Conservation (phyloP, 768 basidiomycete species). For the Collybiopsis luxurians region DNA sequence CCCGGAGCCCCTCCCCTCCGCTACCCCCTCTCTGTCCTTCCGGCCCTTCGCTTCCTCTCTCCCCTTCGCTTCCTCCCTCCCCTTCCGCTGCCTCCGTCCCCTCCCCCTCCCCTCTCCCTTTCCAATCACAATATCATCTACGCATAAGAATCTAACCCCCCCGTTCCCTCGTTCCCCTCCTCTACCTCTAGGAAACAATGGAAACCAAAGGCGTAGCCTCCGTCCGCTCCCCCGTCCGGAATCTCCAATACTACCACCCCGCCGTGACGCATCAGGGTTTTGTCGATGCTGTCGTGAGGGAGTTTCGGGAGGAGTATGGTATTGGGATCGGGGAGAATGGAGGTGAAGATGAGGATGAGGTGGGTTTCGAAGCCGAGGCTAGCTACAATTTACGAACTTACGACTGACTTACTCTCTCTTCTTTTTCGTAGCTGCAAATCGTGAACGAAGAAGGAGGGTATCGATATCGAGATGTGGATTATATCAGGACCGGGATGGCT, state of each 20-base stretch:
- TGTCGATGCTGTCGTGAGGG: conserved; percentile 58
- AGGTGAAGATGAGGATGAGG: conserved; percentile 23
- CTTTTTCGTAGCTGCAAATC: conserved; percentile 33
- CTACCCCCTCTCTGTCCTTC: too few species aligned
- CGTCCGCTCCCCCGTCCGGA: conserved; percentile 90
- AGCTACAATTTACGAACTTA: too few species aligned
- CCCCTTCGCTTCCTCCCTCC: too few species aligned
- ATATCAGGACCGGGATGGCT: conserved; percentile 65
- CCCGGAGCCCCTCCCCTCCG: too few species aligned
- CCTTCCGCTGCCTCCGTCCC: too few species aligned
- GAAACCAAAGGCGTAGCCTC: conserved; percentile 85
- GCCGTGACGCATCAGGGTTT: conserved; percentile 68
- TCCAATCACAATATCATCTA: too few species aligned
- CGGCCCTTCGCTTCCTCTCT: too few species aligned
- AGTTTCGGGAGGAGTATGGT: conserved; percentile 63
- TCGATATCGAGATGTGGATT: conserved; percentile 43
- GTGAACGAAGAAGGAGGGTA: conserved; percentile 50
- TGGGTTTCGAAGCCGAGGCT: conserved; percentile 8
- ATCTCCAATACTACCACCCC: conserved; percentile 57
- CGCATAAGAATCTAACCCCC: too few species aligned
- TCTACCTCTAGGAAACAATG: conserved; percentile 60
- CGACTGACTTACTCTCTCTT: too few species aligned
- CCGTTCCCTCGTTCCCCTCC: too few species aligned
- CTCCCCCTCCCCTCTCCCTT: too few species aligned
- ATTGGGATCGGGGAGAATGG: conserved; percentile 26